Conservation (phyloP, 2,329 filamentous ascomycete species). For the Lachnellula cervina region DNA sequence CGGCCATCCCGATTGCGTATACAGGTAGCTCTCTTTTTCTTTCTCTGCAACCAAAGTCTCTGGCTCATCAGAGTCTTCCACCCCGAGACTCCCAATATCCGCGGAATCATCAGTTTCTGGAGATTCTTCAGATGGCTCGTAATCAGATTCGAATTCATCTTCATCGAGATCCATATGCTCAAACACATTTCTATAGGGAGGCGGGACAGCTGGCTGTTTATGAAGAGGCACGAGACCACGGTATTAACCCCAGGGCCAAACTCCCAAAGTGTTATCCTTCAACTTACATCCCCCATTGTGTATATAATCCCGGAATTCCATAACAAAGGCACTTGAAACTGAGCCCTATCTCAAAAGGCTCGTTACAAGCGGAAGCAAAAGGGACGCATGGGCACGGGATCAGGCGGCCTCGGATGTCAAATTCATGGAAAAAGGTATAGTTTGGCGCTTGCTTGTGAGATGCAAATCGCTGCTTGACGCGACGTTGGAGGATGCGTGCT, state of each 20-base stretch:
- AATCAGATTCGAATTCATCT: not conserved
- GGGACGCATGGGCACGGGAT: no score
- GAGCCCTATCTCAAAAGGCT: no score
- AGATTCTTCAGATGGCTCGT: not conserved
- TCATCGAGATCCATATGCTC: not conserved
- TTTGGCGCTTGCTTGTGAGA: no score
- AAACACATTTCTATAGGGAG: not conserved
- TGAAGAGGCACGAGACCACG: not conserved
- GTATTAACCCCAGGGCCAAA: not conserved
- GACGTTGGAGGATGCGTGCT: no score
- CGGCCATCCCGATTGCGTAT: not conserved
- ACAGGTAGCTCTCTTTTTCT: not conserved
- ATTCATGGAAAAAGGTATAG: no score
- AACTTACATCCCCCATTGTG: not conserved
- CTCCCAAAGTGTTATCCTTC: not conserved
- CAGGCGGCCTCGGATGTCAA: no score
- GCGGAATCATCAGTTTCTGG: not conserved
- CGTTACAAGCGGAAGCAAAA: no score
- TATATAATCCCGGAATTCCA: not conserved
- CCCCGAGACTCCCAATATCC: not conserved
- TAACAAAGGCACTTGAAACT: no score
- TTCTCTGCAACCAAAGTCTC: not conserved
- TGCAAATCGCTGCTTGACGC: no score
- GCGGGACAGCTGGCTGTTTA: not conserved
- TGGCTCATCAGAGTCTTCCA: not conserved